Conservation (phyloP, 2,329 filamentous ascomycete species). For the Cladosporium sp. region DNA sequence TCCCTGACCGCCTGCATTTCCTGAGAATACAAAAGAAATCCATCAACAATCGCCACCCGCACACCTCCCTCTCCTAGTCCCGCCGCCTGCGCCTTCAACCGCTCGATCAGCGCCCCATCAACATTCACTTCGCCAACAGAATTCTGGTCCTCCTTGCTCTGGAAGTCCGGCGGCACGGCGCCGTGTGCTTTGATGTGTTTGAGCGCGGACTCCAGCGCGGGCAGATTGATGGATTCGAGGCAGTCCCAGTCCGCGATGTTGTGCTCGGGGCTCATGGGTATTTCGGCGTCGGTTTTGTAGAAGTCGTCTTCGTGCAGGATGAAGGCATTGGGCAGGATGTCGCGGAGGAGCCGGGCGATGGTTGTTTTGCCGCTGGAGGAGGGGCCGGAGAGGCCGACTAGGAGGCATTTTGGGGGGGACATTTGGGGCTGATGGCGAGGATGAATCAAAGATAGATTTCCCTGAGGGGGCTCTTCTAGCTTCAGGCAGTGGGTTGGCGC, state of each 20-base stretch:
- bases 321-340: conserved; percentile 67
- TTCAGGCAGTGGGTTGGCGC: too few relatives aligned
- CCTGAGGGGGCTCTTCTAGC: too few relatives aligned
- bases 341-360: conserved; percentile 73
- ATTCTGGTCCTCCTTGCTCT: conserved; percentile 55
- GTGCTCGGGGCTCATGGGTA: conserved; percentile 34
- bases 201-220: conserved; percentile 61
- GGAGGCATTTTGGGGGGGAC: conserved; percentile 16
- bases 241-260: conserved; percentile 89
- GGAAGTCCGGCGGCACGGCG: conserved; percentile 47
- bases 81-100: conserved; percentile 26
- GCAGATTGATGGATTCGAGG: conserved; percentile 66
- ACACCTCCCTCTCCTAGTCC: conserved; percentile 19
- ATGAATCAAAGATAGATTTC: too few relatives aligned
- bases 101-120: conserved; percentile 23
- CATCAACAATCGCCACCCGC: conserved; percentile 69
- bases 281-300: conserved; percentile 72
- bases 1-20: conserved; percentile 47
- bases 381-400: conserved; percentile 80
- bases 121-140: conserved; percentile 40
- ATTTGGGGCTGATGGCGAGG: background rate
- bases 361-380: conserved; percentile 96
- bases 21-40: conserved; percentile 75
- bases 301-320: conserved; percentile 97
- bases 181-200: conserved; percentile 64